Conservation (phyloP, 768 basidiomycete genomes). For the Neoboletus magnificus region DNA sequence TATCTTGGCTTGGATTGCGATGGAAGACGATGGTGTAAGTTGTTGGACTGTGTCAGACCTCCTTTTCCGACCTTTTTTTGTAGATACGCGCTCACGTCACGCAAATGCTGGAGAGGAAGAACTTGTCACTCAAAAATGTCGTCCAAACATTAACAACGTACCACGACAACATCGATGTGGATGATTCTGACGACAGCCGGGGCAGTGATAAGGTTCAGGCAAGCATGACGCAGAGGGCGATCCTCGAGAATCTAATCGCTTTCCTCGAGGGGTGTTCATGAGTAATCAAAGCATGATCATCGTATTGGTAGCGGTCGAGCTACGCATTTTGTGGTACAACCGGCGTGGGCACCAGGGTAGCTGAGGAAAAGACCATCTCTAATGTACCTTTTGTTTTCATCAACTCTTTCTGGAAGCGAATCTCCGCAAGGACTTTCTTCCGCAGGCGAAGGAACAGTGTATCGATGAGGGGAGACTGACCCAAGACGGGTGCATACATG, state of each 20-base stretch:
- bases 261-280: conserved; percentile 45
- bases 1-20: conserved; percentile 89
- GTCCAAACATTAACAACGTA: conserved; percentile 67
- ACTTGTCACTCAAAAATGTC: conserved; percentile 67
- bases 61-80: conserved; percentile 10
- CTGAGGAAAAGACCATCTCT: conserved; percentile 81
- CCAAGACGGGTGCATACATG: conserved; percentile 88
- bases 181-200: conserved; percentile 29
- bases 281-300: conserved; percentile 1
- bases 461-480: conserved; percentile 92
- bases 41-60: neutral
- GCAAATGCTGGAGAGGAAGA: conserved; percentile 74
- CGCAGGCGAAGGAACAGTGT: conserved; percentile 75
- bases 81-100: conserved; percentile 77
- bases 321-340: conserved; percentile 16
- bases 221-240: conserved; percentile 59
- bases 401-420: conserved; percentile 86
- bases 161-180: conserved; percentile 69
- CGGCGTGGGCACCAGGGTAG: conserved; percentile 33
- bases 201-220: conserved; percentile 30
- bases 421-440: conserved; percentile 80
- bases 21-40: conserved; percentile 97
- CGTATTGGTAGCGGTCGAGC: conserved; percentile 2
- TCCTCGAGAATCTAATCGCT: conserved; percentile 62
- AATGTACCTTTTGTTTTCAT: conserved; percentile 80